phyloP scores from a whole-genome alignment of 2,329 filamentous ascomycete genomes.

The Metarhizium humberi region DNA sequence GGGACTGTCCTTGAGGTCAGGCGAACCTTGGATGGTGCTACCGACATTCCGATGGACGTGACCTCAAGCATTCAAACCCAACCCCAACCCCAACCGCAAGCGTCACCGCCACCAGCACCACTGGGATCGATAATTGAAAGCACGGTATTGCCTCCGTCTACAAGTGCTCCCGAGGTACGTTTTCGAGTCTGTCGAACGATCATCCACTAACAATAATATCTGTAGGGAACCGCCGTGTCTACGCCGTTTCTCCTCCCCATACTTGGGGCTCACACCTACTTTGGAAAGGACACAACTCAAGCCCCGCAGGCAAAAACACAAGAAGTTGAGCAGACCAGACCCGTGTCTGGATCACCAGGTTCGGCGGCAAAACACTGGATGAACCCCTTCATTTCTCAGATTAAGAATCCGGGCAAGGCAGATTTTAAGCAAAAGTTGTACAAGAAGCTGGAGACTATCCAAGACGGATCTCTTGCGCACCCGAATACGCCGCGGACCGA shows the following conservation, averaged over 20 bases:
- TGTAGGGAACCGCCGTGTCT: background rate
- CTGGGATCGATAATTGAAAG: background rate
- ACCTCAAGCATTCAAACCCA: background rate
- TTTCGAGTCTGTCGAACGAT: background rate
- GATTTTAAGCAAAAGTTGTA: conserved; percentile 15
- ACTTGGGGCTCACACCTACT: conserved; percentile 26
- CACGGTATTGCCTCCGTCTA: background rate
- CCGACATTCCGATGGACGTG: background rate
- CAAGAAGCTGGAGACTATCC: conserved; percentile 1
- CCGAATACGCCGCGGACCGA: background rate
- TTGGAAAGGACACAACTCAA: conserved; percentile 13
- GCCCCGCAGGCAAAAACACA: background rate
- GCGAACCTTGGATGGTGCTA: conserved; percentile 1
- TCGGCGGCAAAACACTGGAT: background rate
- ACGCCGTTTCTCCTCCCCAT: conserved; percentile 21
- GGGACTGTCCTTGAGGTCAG: background rate
- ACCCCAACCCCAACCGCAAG: background rate
- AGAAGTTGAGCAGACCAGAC: background rate
- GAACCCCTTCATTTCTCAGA: conserved; percentile 4
- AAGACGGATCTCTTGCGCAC: background rate
- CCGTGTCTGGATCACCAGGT: background rate
- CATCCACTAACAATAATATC: background rate
- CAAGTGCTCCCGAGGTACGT: background rate
- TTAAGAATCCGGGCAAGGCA: conserved; percentile 10
- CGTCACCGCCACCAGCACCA: background rate